A percentile compares a stretch with the other conserved stretches of the same genome.
Evolutionary conservation across 2,329 filamentous ascomycete species (phyloP).

Genomic region (Aspergillus proliferans): DNA sequence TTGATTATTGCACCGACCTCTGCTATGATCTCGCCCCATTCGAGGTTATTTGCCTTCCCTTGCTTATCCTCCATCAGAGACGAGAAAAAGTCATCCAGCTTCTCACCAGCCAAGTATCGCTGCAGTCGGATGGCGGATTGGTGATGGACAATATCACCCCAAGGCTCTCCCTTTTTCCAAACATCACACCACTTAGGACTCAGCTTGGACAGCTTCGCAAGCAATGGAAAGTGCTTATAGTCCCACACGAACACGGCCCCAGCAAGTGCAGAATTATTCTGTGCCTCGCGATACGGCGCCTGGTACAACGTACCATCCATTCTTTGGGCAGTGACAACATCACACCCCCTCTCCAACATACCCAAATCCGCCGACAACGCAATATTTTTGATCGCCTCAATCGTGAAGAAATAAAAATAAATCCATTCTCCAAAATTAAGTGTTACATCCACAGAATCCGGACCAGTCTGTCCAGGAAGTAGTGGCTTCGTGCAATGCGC

Average conservation of each 20-base stretch:
- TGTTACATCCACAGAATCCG: slow-evolving; percentile 34
- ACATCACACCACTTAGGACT: slow-evolving; percentile 34
- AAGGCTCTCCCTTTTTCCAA: slow-evolving; percentile 33
- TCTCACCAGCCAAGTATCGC: slow-evolving; percentile 40
- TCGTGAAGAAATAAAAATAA: slow-evolving; percentile 53
- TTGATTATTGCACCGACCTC: slow-evolving; percentile 39
- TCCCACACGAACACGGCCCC: slow-evolving; percentile 46
- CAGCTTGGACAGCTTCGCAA: slow-evolving; percentile 41
- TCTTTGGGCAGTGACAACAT: slow-evolving; percentile 35
- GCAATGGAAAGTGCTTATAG: slow-evolving; percentile 44
- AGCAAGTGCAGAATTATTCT: slow-evolving; percentile 44
- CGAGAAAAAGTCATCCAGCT: slow-evolving; percentile 53
- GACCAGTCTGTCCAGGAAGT: slow-evolving; percentile 7
- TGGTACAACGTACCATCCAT: slow-evolving; percentile 41
- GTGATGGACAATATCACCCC: slow-evolving; percentile 44
- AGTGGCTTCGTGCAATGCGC: slow-evolving; percentile 36
- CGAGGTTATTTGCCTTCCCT: slow-evolving; percentile 38
- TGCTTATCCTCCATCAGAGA: slow-evolving; percentile 46
- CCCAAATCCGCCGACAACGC: slow-evolving; percentile 44
- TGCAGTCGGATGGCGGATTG: slow-evolving; percentile 29
- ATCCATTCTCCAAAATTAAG: slow-evolving; percentile 47
- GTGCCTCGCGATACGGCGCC: slow-evolving; percentile 42
- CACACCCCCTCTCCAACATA: slow-evolving; percentile 44
- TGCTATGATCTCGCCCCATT: slow-evolving; percentile 52
- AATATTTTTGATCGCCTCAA: slow-evolving; percentile 51